Evolutionary conservation across 306 rosid species (phyloP), one percentile per base, ranked within the genome.

Genomic region (Castanea crenata): DNA sequence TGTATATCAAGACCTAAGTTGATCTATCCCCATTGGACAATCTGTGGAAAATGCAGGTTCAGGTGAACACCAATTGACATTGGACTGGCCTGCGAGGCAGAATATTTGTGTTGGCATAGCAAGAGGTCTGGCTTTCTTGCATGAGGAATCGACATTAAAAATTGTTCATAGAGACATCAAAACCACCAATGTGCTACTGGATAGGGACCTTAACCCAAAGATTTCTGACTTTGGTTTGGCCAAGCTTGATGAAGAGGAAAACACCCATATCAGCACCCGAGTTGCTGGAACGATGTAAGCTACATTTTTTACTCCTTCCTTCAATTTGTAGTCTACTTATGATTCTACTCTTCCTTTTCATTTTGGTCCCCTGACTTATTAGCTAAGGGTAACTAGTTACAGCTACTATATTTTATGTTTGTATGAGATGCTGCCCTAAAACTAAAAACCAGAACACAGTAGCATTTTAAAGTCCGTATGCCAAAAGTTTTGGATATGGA

Each of bases 221-320:
- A 91, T 91, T 76, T 91, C 96, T 2, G 92, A 91, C 73, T 91
- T 89, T 57, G 96, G 96, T 35, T 84, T 91, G 89, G 96, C 96
- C 23, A 91, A 74, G 84, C 87, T 91, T 29, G 71, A 86, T 44
- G 90, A 91, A 58, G 91, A 87, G 71, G 90, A 89, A 56, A 86
- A 86, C 52, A 84, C 83, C 55, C 94, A 90, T 69, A 74, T 88
- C 76, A 90, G 65, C 49, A 88, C 94, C 31, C 70, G 89, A 78
- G 84, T 89, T 52, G 93, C 89, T 5, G 93, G 96, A 56, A 91
- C 72, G 1, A 34, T 34, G 72, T 35, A 67, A 18, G 72, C 27
- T 34, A 64, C 12, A 5, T 64, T n/a, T 55, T 32, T 31, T 2
- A 14, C 1, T 64, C 21, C 46, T 64, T 16, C 34, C 5, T 3